Base-by-base conservation (phyloP, 257 asterid species). In the Ilex aquifolium region DNA sequence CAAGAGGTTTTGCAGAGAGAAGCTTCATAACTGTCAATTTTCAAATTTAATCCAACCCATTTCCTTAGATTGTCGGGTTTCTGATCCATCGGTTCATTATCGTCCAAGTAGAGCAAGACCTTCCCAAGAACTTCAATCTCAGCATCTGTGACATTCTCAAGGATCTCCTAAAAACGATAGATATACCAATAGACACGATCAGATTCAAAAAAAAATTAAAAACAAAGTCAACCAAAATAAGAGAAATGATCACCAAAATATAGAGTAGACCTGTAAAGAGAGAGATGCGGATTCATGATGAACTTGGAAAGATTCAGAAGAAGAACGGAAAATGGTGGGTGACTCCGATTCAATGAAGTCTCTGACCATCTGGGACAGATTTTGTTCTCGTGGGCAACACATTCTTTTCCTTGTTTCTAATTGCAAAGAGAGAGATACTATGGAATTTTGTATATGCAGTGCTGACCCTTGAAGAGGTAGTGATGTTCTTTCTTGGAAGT, bases 1-100 rank as follows among this genome's bases (percentile, higher is more conserved):
- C 89, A 82, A 59, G 83, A 78, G 13, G 93, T 80, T 56, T 57
- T 72, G 53, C 88, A 82, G 29, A 85, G 82, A 66, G 76, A 79
- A 17, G 89, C 85, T 69, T 85, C 81, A 60, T 73, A 79, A 4
- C 77, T 32, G 55, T 84, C 86, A 75, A 64, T 62, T 65, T 77
- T 73, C 71, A 84, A 67, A 62, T 68, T 82, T 72, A 44, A 70
- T 30, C 69, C 83, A 61, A 82, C 69, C 87, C 82, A 74, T 36
- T 78, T 73, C 15, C 71, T 82, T 0, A 70, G 72, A n/a, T 75
- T 61, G 59, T 39, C 67, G 64, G 79, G 60, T 44, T 21, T 21
- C 27, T 70, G 66, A 57, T 74, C 74, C 76, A 57, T 55, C 4
- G 60, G 51, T 44, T 59, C 65, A 54, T 64, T 50, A 16, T 73